These are phyloP conservation scores for Rhizopogon rudus DNA, from an alignment of 768 basidiomycete genomes.

Conservation along the genomic window DNA sequence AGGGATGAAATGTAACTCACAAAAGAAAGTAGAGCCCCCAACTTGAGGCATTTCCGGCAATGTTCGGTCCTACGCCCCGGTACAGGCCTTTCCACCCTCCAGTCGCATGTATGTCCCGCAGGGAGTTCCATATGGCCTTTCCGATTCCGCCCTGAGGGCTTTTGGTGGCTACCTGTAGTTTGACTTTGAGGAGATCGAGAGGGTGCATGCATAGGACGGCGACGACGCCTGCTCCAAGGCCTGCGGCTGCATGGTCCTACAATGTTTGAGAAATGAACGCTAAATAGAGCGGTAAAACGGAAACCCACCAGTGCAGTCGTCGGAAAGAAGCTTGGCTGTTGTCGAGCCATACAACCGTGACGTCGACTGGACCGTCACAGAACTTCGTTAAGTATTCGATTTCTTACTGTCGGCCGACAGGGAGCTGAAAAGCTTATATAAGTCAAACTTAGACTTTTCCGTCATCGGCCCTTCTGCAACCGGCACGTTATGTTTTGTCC, in stretches of 20 bases:
- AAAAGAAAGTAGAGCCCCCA: slow-evolving; percentile 99
- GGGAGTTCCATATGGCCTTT: slow-evolving; percentile 68
- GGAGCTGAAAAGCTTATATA: too few species aligned
- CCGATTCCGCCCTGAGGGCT: slow-evolving; percentile 57
- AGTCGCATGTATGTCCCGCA: slow-evolving; percentile 65
- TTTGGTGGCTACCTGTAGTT: slow-evolving; percentile 82
- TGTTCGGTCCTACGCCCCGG: slow-evolving; percentile 83
- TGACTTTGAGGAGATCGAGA: slow-evolving; percentile 91
- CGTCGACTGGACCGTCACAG: not conserved
- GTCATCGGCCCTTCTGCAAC: too few species aligned
- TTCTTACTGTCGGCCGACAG: too few species aligned
- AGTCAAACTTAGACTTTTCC: too few species aligned
- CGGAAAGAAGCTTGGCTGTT: slow-evolving; percentile 38
- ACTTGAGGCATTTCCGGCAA: slow-evolving; percentile 91
- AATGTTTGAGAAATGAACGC: not conserved
- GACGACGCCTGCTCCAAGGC: slow-evolving; percentile 87
- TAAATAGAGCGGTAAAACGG: not conserved
- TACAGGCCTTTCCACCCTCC: slow-evolving; percentile 87
- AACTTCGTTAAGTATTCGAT: too few species aligned
- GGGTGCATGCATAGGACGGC: slow-evolving; percentile 97
- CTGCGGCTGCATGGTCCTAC: slow-evolving; percentile 94
- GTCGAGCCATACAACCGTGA: slow-evolving; percentile 21
- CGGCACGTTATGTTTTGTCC: too few species aligned
- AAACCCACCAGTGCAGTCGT: slow-evolving; percentile 28
- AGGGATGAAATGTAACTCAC: slow-evolving; percentile 46